These are phyloP conservation scores for Niebla homalea DNA, from an alignment of 495 filamentous ascomycete genomes.

Conservation along the genomic window DNA sequence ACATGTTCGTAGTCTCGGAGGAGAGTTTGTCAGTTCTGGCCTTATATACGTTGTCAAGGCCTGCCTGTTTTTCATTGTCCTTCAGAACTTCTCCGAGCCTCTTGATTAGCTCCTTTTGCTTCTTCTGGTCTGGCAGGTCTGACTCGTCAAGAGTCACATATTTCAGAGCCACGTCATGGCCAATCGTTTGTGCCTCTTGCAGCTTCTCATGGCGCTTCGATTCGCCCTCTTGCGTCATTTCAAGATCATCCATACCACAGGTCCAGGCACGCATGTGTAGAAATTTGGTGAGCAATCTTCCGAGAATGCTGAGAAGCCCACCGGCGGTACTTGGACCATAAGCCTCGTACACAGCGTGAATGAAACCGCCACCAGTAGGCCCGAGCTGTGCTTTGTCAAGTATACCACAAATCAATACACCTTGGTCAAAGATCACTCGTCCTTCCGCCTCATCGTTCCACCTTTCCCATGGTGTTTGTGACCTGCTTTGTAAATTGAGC, in stretches of 20 bases:
- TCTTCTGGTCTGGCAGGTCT: constrained; percentile 31
- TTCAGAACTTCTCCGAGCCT: constrained; percentile 82
- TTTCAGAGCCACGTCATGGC: constrained; percentile 70
- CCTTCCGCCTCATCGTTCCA: constrained; percentile 67
- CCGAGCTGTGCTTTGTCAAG: constrained; percentile 95
- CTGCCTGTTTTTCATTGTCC: constrained; percentile 79
- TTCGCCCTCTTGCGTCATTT: constrained; percentile 73
- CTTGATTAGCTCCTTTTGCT: constrained; percentile 55
- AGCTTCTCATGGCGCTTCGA: constrained; percentile 54
- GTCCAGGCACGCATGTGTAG: constrained; percentile 89
- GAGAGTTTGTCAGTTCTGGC: constrained; percentile 57
- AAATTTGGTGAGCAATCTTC: constrained; percentile 76
- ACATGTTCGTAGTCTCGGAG: constrained; percentile 59
- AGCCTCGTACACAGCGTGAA: constrained; percentile 85
- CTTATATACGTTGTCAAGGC: constrained; percentile 76
- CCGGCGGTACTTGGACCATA: constrained; percentile 83
- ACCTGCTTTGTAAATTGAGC: constrained; percentile 65
- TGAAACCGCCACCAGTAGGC: constrained; percentile 69
- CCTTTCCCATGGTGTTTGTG: constrained; percentile 56
- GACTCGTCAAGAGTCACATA: constrained; percentile 77
- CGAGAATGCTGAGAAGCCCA: constrained; percentile 74
- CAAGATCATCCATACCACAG: constrained; percentile 94
- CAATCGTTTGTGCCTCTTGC: constrained; percentile 54
- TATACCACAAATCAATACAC: constrained; percentile 79
- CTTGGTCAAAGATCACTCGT: constrained; percentile 65